Evolutionary conservation across 2,329 filamentous ascomycete genomes (phyloP), one percentile per base, ranked within the genome.

Genomic region (Botrytis tulipae): DNA sequence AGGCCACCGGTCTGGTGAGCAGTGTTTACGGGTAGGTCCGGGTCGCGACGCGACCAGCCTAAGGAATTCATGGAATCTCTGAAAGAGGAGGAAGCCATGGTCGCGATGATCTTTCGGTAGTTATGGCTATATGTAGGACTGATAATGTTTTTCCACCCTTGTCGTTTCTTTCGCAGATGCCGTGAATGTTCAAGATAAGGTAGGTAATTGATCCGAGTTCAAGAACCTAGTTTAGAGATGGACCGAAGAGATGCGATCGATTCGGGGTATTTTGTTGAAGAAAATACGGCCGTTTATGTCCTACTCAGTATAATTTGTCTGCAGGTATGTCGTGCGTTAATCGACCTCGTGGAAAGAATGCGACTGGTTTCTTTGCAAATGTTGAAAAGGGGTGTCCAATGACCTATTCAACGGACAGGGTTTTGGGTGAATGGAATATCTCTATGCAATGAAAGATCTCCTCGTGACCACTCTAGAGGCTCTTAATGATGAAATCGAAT

Each of bases 61-160:
- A 98, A 84, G 74, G 94, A 96, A 86, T 93, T 97, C 87, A 98
- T 94, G 35, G 93, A 97, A 83, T 98, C 94, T 82, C 95, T 90
- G 83, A 99, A 98, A 65, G 93, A 93, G 78, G 90, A 87, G 77
- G 94, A 95, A 75, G 95, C 92, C 95, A 97, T 73, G 10, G 44
- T 73, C 37, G 66, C 66, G 8, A 42, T 97, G 76, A 75, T 82
- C 74, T 57, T 65, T 65, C 76, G 78, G 78, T 73, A 77, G 75
- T 77, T 77, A 68, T 37, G 25, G n/a, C 51, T 57, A 32, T 29
- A 57, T 22, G 42, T 40, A 72, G 63, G 59, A 67, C 74, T 74
- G 74, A 76, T 67, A 61, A 75, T 77, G 71, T 73, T 29, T 44
- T 51, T 14, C 48, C 42, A 37, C 71, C 71, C 71, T 42, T 63